Base-by-base conservation (phyloP, 2,329 filamentous ascomycete genomes). In the Trichoderma citrinoviride region DNA sequence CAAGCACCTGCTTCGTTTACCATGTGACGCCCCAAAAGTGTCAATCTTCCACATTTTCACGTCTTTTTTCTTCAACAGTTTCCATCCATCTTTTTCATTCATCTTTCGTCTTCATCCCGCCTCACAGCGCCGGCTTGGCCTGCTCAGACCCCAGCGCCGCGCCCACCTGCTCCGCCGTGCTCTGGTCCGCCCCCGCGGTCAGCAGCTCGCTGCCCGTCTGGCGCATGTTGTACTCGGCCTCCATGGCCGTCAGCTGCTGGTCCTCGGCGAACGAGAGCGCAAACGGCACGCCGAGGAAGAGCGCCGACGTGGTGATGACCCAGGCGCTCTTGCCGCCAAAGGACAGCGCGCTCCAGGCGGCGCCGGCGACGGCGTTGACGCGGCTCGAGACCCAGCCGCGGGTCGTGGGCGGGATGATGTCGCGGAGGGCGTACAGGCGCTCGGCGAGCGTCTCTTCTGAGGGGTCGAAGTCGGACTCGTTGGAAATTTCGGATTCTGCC, bases 171-270 rank as follows among this genome's bases (percentile, higher is more conserved):
- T 83, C 79, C 1, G 81, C 82, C 5, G 83, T 85, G 67, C 73
- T 78, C 61, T 73, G 73, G 57, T 76, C 78, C 5, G 74, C 71
- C 41, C 80, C 82, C 14, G 80, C 82, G 14, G 83, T 85, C 67
- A 87, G 73, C 43, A 87, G 76, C 76, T 97, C 92, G 75, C 90
- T 89, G 68, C 92, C 92, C 74, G 90, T 87, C 85, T 97, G 92
- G 78, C 95, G 90, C 92, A 97, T 95, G 78, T 90, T 89, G 86
- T 93, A 93, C 82, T 97, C 94, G 79, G 93, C 88, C 87, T 99
- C 95, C 92, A 97, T 96, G 83, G 97, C 94, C 70, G 94, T 84
- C 77, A 96, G 88, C 83, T 97, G 92, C 84, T 97, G 93, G 83
- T 99, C 95, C 83, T 99, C 95, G 69, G 90, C 89, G 76, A 93